phyloP scores from a whole-genome alignment of 495 filamentous ascomycete genomes.

The Letharia columbiana region DNA sequence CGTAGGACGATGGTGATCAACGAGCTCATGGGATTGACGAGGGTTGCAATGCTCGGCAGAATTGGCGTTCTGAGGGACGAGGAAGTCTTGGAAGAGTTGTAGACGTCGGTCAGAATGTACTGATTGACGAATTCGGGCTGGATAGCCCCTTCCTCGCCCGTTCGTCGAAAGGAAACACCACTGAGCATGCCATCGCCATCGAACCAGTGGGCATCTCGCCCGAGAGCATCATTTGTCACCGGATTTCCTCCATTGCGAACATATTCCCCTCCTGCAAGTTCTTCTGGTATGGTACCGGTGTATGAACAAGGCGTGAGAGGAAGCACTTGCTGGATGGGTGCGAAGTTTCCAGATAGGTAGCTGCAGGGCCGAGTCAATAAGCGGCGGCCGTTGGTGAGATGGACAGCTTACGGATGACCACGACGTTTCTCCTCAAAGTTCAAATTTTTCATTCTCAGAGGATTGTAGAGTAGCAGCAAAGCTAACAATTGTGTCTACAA shows the following conservation, averaged over 20 bases:
- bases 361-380: background rate
- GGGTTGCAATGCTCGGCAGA: conserved; percentile 51
- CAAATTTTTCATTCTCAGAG: background rate
- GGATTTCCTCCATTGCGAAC: conserved; percentile 63
- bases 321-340: conserved; percentile 45
- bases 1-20: conserved; percentile 37
- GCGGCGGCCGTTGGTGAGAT: background rate
- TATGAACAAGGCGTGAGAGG: conserved; percentile 44
- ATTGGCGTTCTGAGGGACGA: conserved; percentile 41
- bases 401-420: conserved; percentile 9
- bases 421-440: background rate
- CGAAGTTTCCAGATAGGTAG: conserved; percentile 56
- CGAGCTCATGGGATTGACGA: conserved; percentile 42
- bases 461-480: background rate
- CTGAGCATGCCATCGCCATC: conserved; percentile 65
- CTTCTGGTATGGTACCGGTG: conserved; percentile 46
- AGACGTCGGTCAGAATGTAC: conserved; percentile 56
- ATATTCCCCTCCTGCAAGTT: conserved; percentile 56
- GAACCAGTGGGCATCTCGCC: conserved; percentile 56
- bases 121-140: conserved; percentile 55
- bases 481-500: background rate
- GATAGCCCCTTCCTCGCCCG: conserved; percentile 28
- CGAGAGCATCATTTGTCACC: conserved; percentile 46
- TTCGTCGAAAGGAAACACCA: conserved; percentile 47
- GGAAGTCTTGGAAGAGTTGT: conserved; percentile 40